Evolutionary conservation across 2,329 filamentous ascomycete species (phyloP), one percentile per base, ranked within the genome.

Genomic region (Colletotrichum sp.): DNA sequence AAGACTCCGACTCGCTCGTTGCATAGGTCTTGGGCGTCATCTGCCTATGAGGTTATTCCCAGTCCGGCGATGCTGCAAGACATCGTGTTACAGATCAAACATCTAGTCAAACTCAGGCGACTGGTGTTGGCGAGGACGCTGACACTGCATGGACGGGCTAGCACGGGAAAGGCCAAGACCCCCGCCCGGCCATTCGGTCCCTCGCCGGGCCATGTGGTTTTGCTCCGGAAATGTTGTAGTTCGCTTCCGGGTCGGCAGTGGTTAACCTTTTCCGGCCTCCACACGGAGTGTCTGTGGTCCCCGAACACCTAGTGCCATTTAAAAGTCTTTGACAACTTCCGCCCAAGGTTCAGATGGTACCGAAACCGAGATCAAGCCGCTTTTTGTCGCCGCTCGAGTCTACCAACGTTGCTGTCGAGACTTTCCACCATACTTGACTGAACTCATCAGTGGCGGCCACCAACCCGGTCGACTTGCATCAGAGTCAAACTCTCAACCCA

Each of bases 61-160:
- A 60, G 13, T 76, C 73, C 73, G 73, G 73, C 58, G 73, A 65
- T 73, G 21, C 32, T 60, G 64, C n/a, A 10, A 69, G 70, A 75
- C 70, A 61, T 65, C 26, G 43, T 66, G 58, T 34, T 13, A 73
- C 68, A 67, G 7, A 24, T 48, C 26, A 24, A 62, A 65, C 13
- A 55, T 21, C 10, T 15, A 32, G 21, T 24, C 61, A 36, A 55
- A n/a, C 28, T 26, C 48, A 66, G 26, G 67, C 15, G 60, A 30
- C 52, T 28, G 43, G 56, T 30, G 21, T 26, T 43, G 67, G 18
- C n/a, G 18, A 15, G 2, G 36, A 52, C 21, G 15, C 34, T 18
- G 64, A 55, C 15, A 30, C 6, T n/a, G 26, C 62, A 21, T 34
- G n/a, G 15, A 52, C 43, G 9, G 34, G 34, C 26, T 62, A 69